Evolutionary conservation across 169 alveolate species (phyloP).

Genomic region (Plasmodium inui): DNA sequence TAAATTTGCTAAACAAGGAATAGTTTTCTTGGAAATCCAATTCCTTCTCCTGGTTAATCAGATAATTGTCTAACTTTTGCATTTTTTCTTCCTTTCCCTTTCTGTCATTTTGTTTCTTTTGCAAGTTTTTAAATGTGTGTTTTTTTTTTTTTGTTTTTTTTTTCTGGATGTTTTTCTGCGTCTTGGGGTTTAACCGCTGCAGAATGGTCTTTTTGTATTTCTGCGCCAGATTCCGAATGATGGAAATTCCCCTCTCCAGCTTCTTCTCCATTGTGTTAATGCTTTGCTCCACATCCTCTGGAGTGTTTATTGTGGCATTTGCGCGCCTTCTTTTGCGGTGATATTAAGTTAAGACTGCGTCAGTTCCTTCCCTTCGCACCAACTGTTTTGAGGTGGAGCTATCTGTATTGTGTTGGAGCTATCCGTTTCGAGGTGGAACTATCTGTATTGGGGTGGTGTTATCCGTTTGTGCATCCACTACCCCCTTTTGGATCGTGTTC

Average conservation of each 20-base stretch:
- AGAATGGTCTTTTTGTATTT: constrained; percentile 27
- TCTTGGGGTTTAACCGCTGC: constrained; percentile 7
- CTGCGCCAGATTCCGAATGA: constrained; percentile 41
- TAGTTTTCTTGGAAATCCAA: constrained; percentile 61
- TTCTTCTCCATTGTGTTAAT: constrained; percentile 45
- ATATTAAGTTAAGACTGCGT: not conserved
- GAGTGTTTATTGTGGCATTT: not conserved
- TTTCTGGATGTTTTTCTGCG: constrained; percentile 44
- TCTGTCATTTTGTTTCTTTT: not conserved
- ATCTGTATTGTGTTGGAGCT: too few species aligned
- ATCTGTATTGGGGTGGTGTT: too few species aligned
- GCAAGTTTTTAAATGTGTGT: not conserved
- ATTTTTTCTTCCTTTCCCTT: constrained; percentile 39
- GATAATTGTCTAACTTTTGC: constrained; percentile 22
- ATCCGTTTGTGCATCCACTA: not conserved
- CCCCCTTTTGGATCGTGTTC: not conserved
- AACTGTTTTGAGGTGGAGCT: not conserved
- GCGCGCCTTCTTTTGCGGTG: not conserved
- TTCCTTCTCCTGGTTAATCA: constrained; percentile 56
- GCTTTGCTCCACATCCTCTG: not conserved
- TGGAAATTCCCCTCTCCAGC: constrained; percentile 25
- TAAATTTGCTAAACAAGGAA: constrained; percentile 29
- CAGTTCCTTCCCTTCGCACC: not conserved
- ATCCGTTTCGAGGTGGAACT: too few species aligned
- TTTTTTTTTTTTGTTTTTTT: constrained; percentile 15